Conservation (phyloP, 2,329 filamentous ascomycete species). For the Ceratocystis cacaofunesta region DNA sequence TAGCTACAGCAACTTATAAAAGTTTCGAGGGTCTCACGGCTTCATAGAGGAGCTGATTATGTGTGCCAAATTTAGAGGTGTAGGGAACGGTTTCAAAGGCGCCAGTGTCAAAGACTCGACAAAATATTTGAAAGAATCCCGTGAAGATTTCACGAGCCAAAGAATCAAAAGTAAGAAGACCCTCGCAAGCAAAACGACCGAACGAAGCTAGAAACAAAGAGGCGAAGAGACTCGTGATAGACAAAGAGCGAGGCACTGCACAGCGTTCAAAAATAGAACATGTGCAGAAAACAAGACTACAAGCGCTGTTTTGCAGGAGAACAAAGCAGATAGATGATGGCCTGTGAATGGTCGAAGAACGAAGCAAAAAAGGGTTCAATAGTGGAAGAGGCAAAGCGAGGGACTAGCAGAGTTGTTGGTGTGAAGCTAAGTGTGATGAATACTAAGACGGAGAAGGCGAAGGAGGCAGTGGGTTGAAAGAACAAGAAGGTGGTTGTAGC, state of each 20-base stretch:
- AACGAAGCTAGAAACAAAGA: slow-evolving; percentile 5
- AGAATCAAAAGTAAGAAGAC: neutral
- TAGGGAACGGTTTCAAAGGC: neutral
- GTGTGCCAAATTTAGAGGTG: neutral
- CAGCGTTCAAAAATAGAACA: neutral
- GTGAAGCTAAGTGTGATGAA: neutral
- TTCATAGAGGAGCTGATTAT: neutral
- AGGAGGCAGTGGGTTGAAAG: neutral
- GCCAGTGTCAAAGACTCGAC: neutral
- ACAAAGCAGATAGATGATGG: neutral
- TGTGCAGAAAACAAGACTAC: neutral
- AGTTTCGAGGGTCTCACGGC: neutral
- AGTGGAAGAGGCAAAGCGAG: neutral
- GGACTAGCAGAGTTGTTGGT: neutral
- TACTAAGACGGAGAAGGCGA: slow-evolving; percentile 3
- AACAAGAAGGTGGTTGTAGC: neutral
- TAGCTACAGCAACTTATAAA: slow-evolving; percentile 6
- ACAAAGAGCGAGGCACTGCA: slow-evolving; percentile 10
- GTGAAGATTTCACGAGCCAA: neutral
- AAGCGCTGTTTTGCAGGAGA: neutral
- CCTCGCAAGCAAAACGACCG: neutral
- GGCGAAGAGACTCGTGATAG: neutral
- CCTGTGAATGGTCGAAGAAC: neutral
- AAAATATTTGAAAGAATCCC: neutral
- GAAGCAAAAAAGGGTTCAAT: neutral